Evolutionary conservation across 1,139 yeast species (phyloP), one percentile per base, ranked within the genome.

Genomic region (Wickerhamiella infanticola): DNA sequence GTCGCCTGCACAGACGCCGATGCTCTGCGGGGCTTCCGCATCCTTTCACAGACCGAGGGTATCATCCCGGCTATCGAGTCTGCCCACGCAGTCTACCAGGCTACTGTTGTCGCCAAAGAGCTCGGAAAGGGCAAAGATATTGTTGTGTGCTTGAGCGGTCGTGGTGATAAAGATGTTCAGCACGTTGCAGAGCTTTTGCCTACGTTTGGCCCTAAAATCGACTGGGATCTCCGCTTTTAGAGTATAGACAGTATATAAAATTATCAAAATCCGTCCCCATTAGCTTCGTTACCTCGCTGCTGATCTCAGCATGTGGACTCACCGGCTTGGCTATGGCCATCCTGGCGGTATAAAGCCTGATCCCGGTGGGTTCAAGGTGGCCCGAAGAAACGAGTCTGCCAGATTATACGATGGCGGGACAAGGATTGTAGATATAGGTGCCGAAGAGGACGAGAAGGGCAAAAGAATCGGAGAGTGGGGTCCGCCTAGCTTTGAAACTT

Each of bases 91-190:
- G 77, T 90, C 48, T 81, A 73, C 59, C 96, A 96, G 55, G 99
- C 90, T 48, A 70, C 84, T 51, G 76, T 86, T 66, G 72, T 83
- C 45, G 98, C 99, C 35, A 84, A 84, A 69, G 79, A 79, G 13
- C 73, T 90, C 81, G 63, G 72, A 27, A 75, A 79, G 55, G 95
- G 82, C 54, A 75, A 86, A 66, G 79, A 84, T 61, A 69, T 90
- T 51, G 79, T 90, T 50, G 82, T 90, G 59, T 85, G 86, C 62
- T 75, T 90, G 49, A 84, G 95, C 45, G 99, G 99, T 59, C 83
- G 98, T 72, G 99, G 99, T 67, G 99, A 93, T 64, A 90, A 90
- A 70, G 99, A 90, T 63, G 98, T 90, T 36, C 96, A 88, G 68
- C 83, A 90, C 62, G 96, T 90, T 48, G 98, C 98, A 39, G 96